Evolutionary conservation across 2,329 filamentous ascomycete genomes (phyloP).

Genomic region (Colletotrichum ledebouriae): DNA sequence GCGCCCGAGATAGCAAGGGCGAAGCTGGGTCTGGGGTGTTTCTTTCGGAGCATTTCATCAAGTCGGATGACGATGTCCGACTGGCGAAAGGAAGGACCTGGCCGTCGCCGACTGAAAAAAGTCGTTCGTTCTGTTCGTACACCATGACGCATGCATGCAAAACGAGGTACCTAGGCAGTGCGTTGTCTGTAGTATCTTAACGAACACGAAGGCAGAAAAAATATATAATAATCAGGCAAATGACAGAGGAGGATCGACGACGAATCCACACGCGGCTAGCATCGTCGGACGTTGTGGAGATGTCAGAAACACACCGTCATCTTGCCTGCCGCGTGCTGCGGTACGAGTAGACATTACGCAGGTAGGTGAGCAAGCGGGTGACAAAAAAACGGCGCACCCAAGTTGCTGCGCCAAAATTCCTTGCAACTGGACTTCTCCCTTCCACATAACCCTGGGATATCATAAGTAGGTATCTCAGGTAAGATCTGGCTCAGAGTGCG

Average conservation of each 20-base stretch:
- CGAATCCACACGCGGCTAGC: conserved; percentile 23
- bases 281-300: conserved; percentile 18
- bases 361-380: too few species aligned
- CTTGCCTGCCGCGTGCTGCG: conserved; percentile 14
- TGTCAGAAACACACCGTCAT: too few species aligned
- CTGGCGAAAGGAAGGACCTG: conserved; percentile 20
- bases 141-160: not conserved
- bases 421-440: too few species aligned
- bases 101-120: not conserved
- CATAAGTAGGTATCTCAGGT: too few species aligned
- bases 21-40: conserved; percentile 37
- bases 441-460: too few species aligned
- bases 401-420: too few species aligned
- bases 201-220: conserved; percentile 17
- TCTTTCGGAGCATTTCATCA: conserved; percentile 41
- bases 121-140: not conserved
- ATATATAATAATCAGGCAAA: too few species aligned
- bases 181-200: not conserved
- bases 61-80: conserved; percentile 39
- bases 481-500: too few species aligned
- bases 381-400: too few species aligned
- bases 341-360: too few species aligned
- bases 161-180: not conserved
- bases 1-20: conserved; percentile 33
- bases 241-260: not conserved